Evolutionary conservation across 305 asterid species (phyloP).

Genomic region (Fraxinus albicans): DNA sequence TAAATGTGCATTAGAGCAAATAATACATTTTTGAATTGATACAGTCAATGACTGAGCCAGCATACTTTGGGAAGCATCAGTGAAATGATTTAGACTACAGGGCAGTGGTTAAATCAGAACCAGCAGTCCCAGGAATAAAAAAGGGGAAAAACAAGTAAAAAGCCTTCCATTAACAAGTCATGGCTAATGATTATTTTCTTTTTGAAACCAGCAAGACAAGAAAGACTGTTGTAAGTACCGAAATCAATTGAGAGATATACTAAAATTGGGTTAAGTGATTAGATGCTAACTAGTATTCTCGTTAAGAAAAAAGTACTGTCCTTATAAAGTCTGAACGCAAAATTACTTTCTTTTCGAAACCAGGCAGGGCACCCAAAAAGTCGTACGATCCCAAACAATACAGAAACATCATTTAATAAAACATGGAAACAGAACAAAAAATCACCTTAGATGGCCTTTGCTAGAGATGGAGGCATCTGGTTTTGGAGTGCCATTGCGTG

Average conservation of each 20-base stretch:
- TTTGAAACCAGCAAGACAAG: background rate
- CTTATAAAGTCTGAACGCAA: background rate
- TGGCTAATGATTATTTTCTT: background rate
- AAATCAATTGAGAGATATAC: background rate
- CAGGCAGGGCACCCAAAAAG: background rate
- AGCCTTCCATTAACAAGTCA: background rate
- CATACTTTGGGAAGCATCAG: background rate
- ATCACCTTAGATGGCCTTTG: constrained; percentile 86
- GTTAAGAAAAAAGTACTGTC: background rate
- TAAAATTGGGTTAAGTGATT: background rate
- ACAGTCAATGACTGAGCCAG: background rate
- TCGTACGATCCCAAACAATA: background rate
- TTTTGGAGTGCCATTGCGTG: constrained; percentile 87
- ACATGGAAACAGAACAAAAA: background rate
- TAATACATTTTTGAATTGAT: background rate
- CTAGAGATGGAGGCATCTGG: constrained; percentile 96
- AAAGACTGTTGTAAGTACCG: background rate
- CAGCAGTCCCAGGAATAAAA: background rate
- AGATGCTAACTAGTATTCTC: background rate
- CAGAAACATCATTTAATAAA: constrained; percentile 8
- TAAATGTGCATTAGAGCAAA: background rate
- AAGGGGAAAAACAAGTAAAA: background rate
- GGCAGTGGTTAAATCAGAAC: background rate
- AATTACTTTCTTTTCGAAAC: background rate
- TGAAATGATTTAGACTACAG: background rate